Evolutionary conservation across 352 stramenopile genomes (phyloP).

Genomic region (Pythium oligandrum): DNA sequence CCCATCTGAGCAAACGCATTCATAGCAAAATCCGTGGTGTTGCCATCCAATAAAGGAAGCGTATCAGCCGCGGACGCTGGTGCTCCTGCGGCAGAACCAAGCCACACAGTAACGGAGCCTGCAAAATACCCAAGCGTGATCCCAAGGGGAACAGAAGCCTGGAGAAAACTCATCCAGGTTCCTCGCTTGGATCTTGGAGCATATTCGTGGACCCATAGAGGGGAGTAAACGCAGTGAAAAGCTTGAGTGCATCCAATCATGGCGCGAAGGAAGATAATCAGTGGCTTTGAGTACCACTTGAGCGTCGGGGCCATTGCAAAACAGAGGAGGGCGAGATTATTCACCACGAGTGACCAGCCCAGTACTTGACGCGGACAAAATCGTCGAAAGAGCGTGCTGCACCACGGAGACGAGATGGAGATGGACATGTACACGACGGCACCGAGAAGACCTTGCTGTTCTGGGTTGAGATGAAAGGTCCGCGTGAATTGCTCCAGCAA

Average conservation of each 20-base stretch:
- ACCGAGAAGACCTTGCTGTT: constrained; percentile 78
- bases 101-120: constrained; percentile 70
- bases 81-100: constrained; percentile 12
- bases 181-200: constrained; percentile 57
- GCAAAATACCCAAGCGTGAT: constrained; percentile 78
- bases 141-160: constrained; percentile 66
- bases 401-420: constrained; percentile 72
- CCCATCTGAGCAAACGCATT: constrained; percentile 7
- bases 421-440: constrained; percentile 84
- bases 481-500: constrained; percentile 80
- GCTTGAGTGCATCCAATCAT: constrained; percentile 76
- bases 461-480: constrained; percentile 65
- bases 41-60: constrained; percentile 16
- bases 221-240: constrained; percentile 83
- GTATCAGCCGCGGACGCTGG: constrained; percentile 12
- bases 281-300: constrained; percentile 60
- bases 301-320: constrained; percentile 64
- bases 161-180: constrained; percentile 84
- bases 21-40: constrained; percentile 18
- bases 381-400: constrained; percentile 75
- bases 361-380: constrained; percentile 67
- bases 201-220: constrained; percentile 86
- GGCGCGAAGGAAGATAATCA: constrained; percentile 69
- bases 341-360: constrained; percentile 61
- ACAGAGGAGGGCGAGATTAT: constrained; percentile 70